A percentile compares a stretch with the other conserved stretches of the same genome.
Conservation (phyloP, 1,284 basidiomycete genomes). For the Rhodotorula sp. region DNA sequence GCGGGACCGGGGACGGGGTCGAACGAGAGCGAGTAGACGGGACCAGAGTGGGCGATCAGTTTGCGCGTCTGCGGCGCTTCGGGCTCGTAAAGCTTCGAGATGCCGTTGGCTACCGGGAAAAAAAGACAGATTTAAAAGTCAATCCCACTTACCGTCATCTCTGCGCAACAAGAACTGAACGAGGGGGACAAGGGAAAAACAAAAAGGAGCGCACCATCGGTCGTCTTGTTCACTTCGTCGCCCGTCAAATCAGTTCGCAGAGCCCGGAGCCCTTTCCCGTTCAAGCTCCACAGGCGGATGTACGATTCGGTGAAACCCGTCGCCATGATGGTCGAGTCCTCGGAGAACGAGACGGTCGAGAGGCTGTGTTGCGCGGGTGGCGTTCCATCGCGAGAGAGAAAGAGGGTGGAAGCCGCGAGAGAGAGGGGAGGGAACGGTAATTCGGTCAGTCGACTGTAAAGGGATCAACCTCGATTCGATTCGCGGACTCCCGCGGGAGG, state of each 20-base stretch:
- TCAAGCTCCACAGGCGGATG: conserved; percentile 90
- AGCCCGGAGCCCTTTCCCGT: conserved; percentile 81
- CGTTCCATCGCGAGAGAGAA: too few species aligned
- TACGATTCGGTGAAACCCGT: conserved; percentile 96
- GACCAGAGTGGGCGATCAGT: conserved; percentile 92
- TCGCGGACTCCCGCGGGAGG: too few species aligned
- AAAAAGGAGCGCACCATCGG: conserved; percentile 57
- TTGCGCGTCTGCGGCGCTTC: conserved; percentile 78
- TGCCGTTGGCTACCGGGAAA: conserved; percentile 48
- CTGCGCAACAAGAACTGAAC: too few species aligned
- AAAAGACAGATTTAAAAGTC: too few species aligned
- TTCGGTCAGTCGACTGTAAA: too few species aligned
- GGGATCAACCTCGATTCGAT: too few species aligned
- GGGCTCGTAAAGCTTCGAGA: conserved; percentile 69
- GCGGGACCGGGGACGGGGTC: conserved; percentile 87
- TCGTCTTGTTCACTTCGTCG: conserved; percentile 56
- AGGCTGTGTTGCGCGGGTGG: conserved; percentile 55
- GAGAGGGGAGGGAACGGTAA: too few species aligned
- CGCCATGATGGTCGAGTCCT: conserved; percentile 90
- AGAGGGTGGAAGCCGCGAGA: too few species aligned
- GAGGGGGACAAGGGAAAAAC: not conserved
- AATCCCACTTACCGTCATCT: too few species aligned
- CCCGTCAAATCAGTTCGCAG: conserved; percentile 71
- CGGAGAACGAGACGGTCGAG: conserved; percentile 84
- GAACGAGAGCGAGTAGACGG: conserved; percentile 91